Evolutionary conservation across 257 asterid genomes (phyloP).

Genomic region (Henckelia pumila): DNA sequence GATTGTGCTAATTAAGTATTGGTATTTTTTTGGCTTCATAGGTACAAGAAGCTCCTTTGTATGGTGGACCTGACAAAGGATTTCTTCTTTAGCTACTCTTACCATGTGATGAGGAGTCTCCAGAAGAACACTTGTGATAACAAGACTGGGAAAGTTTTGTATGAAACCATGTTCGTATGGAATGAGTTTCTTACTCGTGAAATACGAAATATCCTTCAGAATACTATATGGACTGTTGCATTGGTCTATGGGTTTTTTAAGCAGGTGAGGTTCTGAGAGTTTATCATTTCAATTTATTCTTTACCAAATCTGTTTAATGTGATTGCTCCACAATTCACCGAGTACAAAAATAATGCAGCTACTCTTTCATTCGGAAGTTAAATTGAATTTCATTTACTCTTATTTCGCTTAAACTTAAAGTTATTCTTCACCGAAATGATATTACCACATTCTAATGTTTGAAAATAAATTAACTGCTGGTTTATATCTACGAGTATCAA

Average conservation of each 20-base stretch:
- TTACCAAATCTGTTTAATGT: background rate
- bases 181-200: slow-evolving; percentile 94
- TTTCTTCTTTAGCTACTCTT: slow-evolving; percentile 96
- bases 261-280: slow-evolving; percentile 56
- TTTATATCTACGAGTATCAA: slow-evolving; percentile 17
- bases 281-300: slow-evolving; percentile 3
- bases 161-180: slow-evolving; percentile 98
- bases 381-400: background rate
- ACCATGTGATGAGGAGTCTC: slow-evolving; percentile 91
- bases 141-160: slow-evolving; percentile 57
- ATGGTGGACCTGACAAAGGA: slow-evolving; percentile 98
- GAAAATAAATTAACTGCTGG: slow-evolving; percentile 3
- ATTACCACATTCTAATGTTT: background rate
- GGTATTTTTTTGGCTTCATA: slow-evolving; percentile 32
- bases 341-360: background rate
- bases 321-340: slow-evolving; percentile 3
- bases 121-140: slow-evolving; percentile 72
- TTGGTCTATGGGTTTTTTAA: slow-evolving; percentile 90
- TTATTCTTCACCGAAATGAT: background rate
- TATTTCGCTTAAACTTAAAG: too few relatives aligned
- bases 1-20: slow-evolving; percentile 21
- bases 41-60: slow-evolving; percentile 92
- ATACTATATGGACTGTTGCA: slow-evolving; percentile 91
- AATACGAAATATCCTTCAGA: slow-evolving; percentile 75
- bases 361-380: background rate